A percentile compares a stretch with the other conserved stretches of the same genome.
phyloP scores from a whole-genome alignment of 495 filamentous ascomycete species.

The Aspergillus coremiiformis region DNA sequence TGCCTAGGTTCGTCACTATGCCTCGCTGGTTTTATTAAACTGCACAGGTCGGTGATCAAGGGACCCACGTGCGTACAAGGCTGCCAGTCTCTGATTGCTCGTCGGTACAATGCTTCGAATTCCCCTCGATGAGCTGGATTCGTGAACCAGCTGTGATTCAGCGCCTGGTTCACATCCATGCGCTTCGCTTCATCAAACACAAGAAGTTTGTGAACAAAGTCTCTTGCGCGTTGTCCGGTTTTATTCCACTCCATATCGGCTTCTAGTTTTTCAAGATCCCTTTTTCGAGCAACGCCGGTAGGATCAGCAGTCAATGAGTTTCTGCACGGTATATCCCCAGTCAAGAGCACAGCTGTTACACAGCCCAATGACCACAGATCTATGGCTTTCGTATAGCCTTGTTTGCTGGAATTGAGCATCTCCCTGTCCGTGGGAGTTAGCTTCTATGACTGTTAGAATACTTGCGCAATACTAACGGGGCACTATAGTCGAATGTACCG shows the following conservation, averaged over 20 bases:
- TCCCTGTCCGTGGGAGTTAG: constrained; percentile 36
- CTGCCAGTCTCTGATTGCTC: constrained; percentile 44
- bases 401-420: constrained; percentile 21
- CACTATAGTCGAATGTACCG: constrained; percentile 59
- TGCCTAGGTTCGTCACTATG: not conserved
- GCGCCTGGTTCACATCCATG: constrained; percentile 47
- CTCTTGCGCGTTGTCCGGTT: constrained; percentile 36
- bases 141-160: constrained; percentile 55
- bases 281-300: constrained; percentile 13
- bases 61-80: constrained; percentile 15
- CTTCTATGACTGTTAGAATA: not conserved
- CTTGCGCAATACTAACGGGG: constrained; percentile 56
- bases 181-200: constrained; percentile 42
- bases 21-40: not conserved
- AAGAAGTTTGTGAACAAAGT: constrained; percentile 50
- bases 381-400: constrained; percentile 52
- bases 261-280: constrained; percentile 32
- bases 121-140: constrained; percentile 27
- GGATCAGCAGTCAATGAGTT: constrained; percentile 13
- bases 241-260: constrained; percentile 24
- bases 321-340: constrained; percentile 37
- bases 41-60: constrained; percentile 8
- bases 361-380: constrained; percentile 60
- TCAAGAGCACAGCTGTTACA: constrained; percentile 45
- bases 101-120: constrained; percentile 43